These are phyloP conservation scores for Fagopyrum homotropicum DNA, from an alignment of 148 eudicot species.

Conservation along the genomic window DNA sequence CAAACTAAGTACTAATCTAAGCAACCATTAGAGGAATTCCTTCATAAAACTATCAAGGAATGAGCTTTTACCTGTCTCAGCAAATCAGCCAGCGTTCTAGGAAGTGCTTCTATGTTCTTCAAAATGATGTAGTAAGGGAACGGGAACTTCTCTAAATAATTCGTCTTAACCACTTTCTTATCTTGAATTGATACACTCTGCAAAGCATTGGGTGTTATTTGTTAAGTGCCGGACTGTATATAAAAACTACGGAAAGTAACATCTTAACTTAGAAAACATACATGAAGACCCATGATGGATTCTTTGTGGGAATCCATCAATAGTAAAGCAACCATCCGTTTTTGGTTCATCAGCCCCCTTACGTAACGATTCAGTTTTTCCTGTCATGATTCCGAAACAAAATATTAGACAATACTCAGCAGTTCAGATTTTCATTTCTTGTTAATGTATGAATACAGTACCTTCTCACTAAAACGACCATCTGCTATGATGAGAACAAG, in stretches of 20 bases:
- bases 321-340: slow-evolving; percentile 85
- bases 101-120: slow-evolving; percentile 82
- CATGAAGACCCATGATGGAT: slow-evolving; percentile 64
- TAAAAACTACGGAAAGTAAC: background rate
- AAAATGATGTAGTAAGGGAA: slow-evolving; percentile 89
- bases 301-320: slow-evolving; percentile 67
- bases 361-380: slow-evolving; percentile 64
- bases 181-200: slow-evolving; percentile 48
- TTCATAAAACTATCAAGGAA: background rate
- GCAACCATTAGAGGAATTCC: background rate
- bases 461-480: slow-evolving; percentile 78
- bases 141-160: slow-evolving; percentile 79
- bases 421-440: background rate
- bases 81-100: slow-evolving; percentile 87
- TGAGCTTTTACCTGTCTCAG: slow-evolving; percentile 64
- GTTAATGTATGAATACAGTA: slow-evolving; percentile 10
- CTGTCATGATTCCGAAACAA: slow-evolving; percentile 16
- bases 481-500: slow-evolving; percentile 92
- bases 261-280: slow-evolving; percentile 21
- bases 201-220: background rate
- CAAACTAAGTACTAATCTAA: background rate
- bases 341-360: slow-evolving; percentile 65
- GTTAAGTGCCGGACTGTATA: background rate
- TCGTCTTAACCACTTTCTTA: slow-evolving; percentile 23
- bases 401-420: background rate